phyloP scores from a whole-genome alignment of 352 stramenopile genomes.

The Chrysophaeum taylorii region DNA sequence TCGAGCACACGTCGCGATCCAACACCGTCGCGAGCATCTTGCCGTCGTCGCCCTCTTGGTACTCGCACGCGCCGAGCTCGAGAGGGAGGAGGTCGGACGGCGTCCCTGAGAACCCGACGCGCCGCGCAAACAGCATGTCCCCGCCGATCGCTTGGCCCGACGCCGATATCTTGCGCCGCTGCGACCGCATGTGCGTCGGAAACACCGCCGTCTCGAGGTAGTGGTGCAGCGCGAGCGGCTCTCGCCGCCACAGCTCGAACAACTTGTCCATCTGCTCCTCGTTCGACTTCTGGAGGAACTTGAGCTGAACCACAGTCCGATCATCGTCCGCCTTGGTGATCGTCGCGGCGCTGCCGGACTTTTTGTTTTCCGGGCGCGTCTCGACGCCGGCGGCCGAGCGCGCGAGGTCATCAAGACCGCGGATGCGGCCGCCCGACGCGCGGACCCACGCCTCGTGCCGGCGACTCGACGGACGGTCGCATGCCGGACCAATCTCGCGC shows the following conservation, averaged over 20 bases:
- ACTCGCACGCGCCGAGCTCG: slow-evolving; percentile 64
- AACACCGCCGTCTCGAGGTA: slow-evolving; percentile 31
- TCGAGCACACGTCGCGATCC: background rate
- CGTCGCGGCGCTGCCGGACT: too few species aligned
- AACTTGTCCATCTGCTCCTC: slow-evolving; percentile 29
- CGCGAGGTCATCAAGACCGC: too few species aligned
- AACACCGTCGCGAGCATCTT: slow-evolving; percentile 54
- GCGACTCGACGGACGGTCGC: slow-evolving; percentile 24
- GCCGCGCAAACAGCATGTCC: slow-evolving; percentile 31
- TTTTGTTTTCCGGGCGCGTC: too few species aligned
- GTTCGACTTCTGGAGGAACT: slow-evolving; percentile 31
- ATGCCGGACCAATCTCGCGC: slow-evolving; percentile 24
- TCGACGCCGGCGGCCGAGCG: too few species aligned
- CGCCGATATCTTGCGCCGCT: slow-evolving; percentile 31
- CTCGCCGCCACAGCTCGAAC: slow-evolving; percentile 17
- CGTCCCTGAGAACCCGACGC: slow-evolving; percentile 48
- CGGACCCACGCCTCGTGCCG: slow-evolving; percentile 26
- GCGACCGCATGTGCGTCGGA: slow-evolving; percentile 25
- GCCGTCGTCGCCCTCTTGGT: slow-evolving; percentile 73
- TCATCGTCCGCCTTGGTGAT: too few species aligned
- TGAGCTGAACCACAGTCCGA: slow-evolving; percentile 28
- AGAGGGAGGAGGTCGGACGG: slow-evolving; percentile 68
- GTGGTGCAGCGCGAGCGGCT: slow-evolving; percentile 26
- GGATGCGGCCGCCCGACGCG: slow-evolving; percentile 1
- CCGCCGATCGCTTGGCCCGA: slow-evolving; percentile 28